phyloP scores from a whole-genome alignment of 164 flowering plant species.

The Vitis rupestris region DNA sequence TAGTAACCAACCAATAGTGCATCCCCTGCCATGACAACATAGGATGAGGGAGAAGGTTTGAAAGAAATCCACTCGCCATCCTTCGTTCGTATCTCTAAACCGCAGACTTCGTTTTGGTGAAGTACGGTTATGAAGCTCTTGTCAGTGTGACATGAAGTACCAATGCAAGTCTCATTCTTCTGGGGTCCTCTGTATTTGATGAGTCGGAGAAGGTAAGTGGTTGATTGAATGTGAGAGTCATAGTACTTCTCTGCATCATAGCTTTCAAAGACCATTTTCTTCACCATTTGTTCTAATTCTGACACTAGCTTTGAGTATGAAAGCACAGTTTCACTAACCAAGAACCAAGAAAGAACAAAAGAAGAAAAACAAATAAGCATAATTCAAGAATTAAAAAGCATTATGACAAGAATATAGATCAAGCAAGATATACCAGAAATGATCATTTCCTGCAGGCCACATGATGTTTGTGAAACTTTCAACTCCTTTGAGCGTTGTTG shows the following conservation, averaged over 20 bases:
- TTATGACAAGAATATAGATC: neutral
- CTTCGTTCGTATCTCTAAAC: constrained; percentile 28
- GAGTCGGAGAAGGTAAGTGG: constrained; percentile 16
- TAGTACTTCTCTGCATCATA: constrained; percentile 21
- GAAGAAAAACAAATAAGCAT: neutral
- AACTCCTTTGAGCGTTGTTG: constrained; percentile 1
- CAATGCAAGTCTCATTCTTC: constrained; percentile 7
- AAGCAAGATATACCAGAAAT: constrained; percentile 9
- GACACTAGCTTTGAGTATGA: constrained; percentile 8
- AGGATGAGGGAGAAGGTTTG: constrained; percentile 13
- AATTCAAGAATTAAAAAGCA: neutral
- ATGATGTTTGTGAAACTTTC: constrained; percentile 10
- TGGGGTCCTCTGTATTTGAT: constrained; percentile 22
- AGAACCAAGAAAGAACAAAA: neutral
- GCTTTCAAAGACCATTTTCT: constrained; percentile 32
- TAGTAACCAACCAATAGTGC: constrained; percentile 13
- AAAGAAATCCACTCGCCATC: constrained; percentile 23
- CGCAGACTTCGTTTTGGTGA: constrained; percentile 25
- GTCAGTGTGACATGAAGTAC: constrained; percentile 19
- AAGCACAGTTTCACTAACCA: constrained; percentile 9
- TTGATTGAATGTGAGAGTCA: constrained; percentile 11
- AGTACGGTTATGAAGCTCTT: constrained; percentile 21
- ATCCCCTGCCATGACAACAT: constrained; percentile 24
- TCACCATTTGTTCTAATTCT: constrained; percentile 14
- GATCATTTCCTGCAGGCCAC: constrained; percentile 21